A percentile compares a stretch with the other conserved stretches of the same genome.
Evolutionary conservation across 768 basidiomycete species (phyloP).

Genomic region (Vishniacozyma victoriae): DNA sequence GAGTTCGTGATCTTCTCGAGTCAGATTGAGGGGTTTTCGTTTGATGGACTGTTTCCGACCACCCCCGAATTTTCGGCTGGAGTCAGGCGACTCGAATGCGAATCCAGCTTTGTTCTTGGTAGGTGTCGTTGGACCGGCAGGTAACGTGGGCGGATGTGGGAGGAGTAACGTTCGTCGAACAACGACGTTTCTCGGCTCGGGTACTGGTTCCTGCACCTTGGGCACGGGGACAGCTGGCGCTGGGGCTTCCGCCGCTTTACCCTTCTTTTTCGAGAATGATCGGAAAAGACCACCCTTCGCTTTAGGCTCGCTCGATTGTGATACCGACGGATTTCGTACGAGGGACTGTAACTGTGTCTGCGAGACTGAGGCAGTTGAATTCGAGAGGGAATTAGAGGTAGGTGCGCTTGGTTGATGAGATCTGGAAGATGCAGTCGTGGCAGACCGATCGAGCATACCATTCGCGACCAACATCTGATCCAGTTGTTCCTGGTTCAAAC

Average conservation of each 20-base stretch:
- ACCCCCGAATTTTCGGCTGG: neutral
- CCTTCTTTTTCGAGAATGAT: constrained; percentile 19
- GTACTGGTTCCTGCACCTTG: neutral
- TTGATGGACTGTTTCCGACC: constrained; percentile 33
- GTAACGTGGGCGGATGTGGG: constrained; percentile 5
- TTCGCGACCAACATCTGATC: constrained; percentile 28
- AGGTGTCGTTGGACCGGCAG: neutral
- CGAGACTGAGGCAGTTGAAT: neutral
- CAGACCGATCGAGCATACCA: constrained; percentile 16
- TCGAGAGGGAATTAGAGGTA: neutral
- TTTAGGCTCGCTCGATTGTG: constrained; percentile 2
- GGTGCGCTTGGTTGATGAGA: neutral
- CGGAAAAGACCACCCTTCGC: constrained; percentile 26
- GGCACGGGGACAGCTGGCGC: neutral
- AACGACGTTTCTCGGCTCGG: constrained; percentile 5
- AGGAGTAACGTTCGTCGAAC: constrained; percentile 22
- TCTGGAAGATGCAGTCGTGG: constrained; percentile 2
- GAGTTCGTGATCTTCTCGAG: constrained; percentile 28
- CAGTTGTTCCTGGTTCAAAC: constrained; percentile 23
- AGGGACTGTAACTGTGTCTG: no score
- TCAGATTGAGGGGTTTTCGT: constrained; percentile 35
- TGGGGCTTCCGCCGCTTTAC: neutral
- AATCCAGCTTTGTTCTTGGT: no score
- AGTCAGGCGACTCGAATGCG: neutral
- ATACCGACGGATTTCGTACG: neutral